These are phyloP conservation scores for Solanum chiquidenum DNA, from an alignment of 257 asterid species.

Conservation along the genomic window DNA sequence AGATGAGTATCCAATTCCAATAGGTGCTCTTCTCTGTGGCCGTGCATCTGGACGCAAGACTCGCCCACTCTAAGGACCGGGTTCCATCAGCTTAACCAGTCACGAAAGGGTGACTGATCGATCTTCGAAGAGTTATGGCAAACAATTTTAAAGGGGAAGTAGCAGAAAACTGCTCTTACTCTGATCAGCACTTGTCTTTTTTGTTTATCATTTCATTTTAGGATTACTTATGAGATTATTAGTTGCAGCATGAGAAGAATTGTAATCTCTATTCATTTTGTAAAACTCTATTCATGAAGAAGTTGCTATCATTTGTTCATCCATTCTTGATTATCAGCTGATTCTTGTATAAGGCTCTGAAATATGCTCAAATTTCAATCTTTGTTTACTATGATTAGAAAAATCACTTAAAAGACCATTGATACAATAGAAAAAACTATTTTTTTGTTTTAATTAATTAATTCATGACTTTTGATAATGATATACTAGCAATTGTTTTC, in stretches of 20 bases:
- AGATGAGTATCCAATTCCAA: slow-evolving; percentile 35
- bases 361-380: background rate
- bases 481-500: too few relatives aligned
- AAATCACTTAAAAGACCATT: too few relatives aligned
- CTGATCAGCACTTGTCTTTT: background rate
- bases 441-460: too few relatives aligned
- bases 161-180: background rate
- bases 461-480: too few relatives aligned
- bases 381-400: background rate
- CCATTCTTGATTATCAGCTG: background rate
- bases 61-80: slow-evolving; percentile 2
- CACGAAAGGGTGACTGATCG: slow-evolving; percentile 23
- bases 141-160: background rate
- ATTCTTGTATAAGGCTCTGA: background rate
- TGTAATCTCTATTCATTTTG: background rate
- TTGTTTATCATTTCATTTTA: background rate
- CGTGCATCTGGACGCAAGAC: slow-evolving; percentile 23
- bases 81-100: slow-evolving; percentile 1
- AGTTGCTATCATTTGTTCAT: background rate
- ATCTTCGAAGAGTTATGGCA: background rate
- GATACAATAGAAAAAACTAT: too few relatives aligned
- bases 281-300: background rate
- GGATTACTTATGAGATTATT: background rate
- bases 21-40: slow-evolving; percentile 33
- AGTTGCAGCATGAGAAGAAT: background rate